Evolutionary conservation across 176 grass and related monocot genomes (phyloP), one percentile per base, ranked within the genome.

Genomic region (Ensete glaucum): DNA sequence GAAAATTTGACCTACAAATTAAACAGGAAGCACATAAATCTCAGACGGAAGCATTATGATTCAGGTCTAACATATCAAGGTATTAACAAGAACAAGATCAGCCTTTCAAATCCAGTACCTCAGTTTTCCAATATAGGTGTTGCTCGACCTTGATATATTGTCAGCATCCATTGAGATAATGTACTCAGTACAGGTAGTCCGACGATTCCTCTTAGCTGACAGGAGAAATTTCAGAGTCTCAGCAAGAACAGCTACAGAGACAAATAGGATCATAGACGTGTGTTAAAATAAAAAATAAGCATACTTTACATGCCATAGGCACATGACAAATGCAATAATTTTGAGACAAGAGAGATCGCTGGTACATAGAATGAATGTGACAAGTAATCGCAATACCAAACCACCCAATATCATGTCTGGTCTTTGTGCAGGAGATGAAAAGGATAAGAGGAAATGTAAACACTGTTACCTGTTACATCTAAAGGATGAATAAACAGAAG

Each of bases 101-200:
- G 8, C 60, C 9, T 9, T 22, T 23, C 50, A 50, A 62, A 73
- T 73, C 59, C 15, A 73, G 70, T 84, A 95, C 96, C 96, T 95
- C 78, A 99, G 62, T 80, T 99, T 99, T 34, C 96, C 96, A 79
- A 99, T 95, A 59, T 95, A 89, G 65, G 91, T 91, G 76, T 82
- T 95, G 77, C 67, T 92, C 2, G 88, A 99, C 80, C 86, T 91
- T 50, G 96, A 99, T 53, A 91, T 86, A 55, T 81, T 92, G 26
- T 74, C 63, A 82, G 88, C 79, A 74, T 92, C 85, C 87, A 92
- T 89, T 16, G 96, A 99, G 64, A 99, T 88, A 70, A 86, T 84
- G 76, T 99, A 99, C 84, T 99, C 96, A 0, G 96, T 99, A 79
- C 83, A 85, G 62, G 96, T 95, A 16, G 96, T 85, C 56, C 83